These are phyloP conservation scores for Mycena olivaceomarginata DNA, from an alignment of 768 basidiomycete species.

Conservation along the genomic window DNA sequence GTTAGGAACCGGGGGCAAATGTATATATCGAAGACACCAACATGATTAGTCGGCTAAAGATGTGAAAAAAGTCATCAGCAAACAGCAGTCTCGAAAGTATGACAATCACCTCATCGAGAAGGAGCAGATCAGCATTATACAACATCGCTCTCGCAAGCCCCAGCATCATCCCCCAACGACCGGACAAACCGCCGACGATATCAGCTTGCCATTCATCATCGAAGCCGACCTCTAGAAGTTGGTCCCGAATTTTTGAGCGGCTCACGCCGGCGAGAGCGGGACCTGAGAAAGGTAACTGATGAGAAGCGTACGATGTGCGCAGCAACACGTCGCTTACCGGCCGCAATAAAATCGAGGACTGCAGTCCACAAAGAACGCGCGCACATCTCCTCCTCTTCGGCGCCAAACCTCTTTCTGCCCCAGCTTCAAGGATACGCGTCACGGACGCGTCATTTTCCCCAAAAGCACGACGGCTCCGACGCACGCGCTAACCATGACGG, in stretches of 20 bases:
- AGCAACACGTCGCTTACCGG: constrained; percentile 68
- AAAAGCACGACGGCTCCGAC: no score
- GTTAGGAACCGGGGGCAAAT: constrained; percentile 31
- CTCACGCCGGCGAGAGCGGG: constrained; percentile 77
- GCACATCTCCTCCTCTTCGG: no score
- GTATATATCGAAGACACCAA: constrained; percentile 61
- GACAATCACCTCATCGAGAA: constrained; percentile 85
- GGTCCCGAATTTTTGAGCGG: constrained; percentile 84
- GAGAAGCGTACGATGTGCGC: constrained; percentile 3
- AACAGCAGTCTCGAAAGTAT: constrained; percentile 22
- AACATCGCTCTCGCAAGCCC: constrained; percentile 97
- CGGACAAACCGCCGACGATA: constrained; percentile 92
- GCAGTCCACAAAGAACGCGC: constrained; percentile 42
- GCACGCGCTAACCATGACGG: no score
- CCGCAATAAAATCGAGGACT: constrained; percentile 93
- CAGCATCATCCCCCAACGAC: constrained; percentile 99
- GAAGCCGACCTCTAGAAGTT: constrained; percentile 93
- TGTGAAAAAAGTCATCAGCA: constrained; percentile 35
- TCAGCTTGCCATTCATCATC: constrained; percentile 90
- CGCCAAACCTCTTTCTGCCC: no score
- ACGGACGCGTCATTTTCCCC: no score
- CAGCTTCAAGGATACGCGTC: no score
- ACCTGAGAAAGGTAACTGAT: constrained; percentile 65
- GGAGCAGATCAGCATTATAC: constrained; percentile 91
- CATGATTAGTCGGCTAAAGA: constrained; percentile 91